Base-by-base conservation (phyloP, 257 asterid species). In the Apocynum venetum region DNA sequence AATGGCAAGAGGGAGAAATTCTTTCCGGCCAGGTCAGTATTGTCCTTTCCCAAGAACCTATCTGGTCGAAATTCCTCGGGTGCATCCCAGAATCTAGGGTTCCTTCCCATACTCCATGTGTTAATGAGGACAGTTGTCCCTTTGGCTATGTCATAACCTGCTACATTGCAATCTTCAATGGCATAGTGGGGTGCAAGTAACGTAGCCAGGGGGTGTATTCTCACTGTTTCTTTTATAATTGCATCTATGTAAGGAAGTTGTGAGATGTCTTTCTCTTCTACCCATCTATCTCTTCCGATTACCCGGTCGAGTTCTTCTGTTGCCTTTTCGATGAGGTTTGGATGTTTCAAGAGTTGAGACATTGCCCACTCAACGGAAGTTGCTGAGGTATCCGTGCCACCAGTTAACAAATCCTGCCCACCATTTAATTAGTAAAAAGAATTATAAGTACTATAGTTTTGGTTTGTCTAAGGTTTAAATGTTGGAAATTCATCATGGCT, bases 81-180 rank as follows among this genome's bases (percentile, higher is more conserved):
- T 14, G 55, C 20, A 4, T 48, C 61, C 75, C 75, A 49, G 12
- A 47, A 71, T 10, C 40, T 48, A 17, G 76, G 76, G 15, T 72
- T 72, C 14, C 76, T 72, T 72, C 76, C 76, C 20, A 72, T 47
- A 35, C 47, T 47, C 75, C 74, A 70, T 8, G 53, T 46, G 59
- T 70, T 70, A 19, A 70, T 51, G 4, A 70, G 13, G 40, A 70
- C 20, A 4, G 38, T 47, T 12, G 74, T 70, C 12, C 53, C 53
- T 46, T 19, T 40, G 6, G 74, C 56, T 13, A 70, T 47, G 36
- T 47, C 38, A 47, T 70, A 70, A 20, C 74, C 74, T 14, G 57
- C 57, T 12, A 70, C 74, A 8, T 70, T 44, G 59, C 38, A 19
- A 15, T 70, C 57, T 67, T 67, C 72, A 14, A 38, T 40, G 72